A percentile compares a stretch with the other conserved stretches of the same genome.
phyloP scores from a whole-genome alignment of 2,329 filamentous ascomycete species.

The Orbilia oligospora region DNA sequence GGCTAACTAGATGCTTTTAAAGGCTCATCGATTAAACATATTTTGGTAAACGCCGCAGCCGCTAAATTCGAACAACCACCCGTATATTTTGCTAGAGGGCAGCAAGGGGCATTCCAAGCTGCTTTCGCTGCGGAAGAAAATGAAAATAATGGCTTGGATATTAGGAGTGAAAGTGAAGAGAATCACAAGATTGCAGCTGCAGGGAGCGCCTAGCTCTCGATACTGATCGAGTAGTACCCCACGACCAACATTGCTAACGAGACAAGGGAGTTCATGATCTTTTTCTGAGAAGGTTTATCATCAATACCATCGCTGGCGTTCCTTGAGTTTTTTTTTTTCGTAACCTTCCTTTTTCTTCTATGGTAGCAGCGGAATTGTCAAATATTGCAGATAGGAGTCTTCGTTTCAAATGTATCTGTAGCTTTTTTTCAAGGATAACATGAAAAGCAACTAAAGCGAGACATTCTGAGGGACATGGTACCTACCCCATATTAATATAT shows the following conservation, averaged over 20 bases:
- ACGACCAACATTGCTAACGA: not conserved
- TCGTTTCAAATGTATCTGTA: not conserved
- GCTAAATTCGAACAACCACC: conserved; percentile 70
- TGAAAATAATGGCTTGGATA: conserved; percentile 1
- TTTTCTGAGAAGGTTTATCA: not conserved
- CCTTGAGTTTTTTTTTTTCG: not conserved
- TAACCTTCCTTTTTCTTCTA: not conserved
- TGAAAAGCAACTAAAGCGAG: conserved; percentile 5
- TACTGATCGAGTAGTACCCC: not conserved
- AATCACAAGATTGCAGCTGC: conserved; percentile 4
- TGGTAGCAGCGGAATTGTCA: not conserved
- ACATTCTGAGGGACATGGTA: not conserved
- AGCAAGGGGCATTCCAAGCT: conserved; percentile 70
- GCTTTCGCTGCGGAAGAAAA: conserved; percentile 71
- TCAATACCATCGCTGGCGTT: conserved; percentile 14
- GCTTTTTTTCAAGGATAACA: not conserved
- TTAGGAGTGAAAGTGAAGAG: conserved; percentile 66
- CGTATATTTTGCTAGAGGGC: conserved; percentile 71
- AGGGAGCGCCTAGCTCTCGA: not conserved
- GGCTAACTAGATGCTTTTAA: conserved; percentile 51
- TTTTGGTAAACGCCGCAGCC: conserved; percentile 71
- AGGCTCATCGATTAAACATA: conserved; percentile 72
- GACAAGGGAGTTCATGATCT: not conserved
- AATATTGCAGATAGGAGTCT: not conserved
- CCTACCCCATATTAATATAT: too few species aligned